A percentile compares a stretch with the other conserved stretches of the same genome.
phyloP scores from a whole-genome alignment of 441 rosid genomes.

The Aquilaria agallochum region DNA sequence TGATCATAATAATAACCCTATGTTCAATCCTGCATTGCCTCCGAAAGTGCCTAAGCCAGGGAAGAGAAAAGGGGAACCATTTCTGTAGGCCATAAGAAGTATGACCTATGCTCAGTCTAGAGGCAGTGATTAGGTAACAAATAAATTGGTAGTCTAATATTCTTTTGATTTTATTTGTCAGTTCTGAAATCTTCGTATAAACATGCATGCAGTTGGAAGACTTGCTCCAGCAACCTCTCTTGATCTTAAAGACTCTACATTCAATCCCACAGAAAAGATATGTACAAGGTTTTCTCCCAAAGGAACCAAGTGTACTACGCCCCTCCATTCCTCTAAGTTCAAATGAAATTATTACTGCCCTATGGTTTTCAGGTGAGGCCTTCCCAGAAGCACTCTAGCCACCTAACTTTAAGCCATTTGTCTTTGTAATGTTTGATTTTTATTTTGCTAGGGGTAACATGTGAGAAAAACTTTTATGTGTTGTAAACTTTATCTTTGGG shows the following conservation, averaged over 20 bases:
- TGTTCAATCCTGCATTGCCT: slow-evolving; percentile 25
- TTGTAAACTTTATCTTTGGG: slow-evolving; percentile 23
- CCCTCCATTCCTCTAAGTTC: slow-evolving; percentile 64
- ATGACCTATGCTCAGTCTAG: slow-evolving; percentile 46
- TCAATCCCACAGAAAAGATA: slow-evolving; percentile 69
- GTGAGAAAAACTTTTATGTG: background rate
- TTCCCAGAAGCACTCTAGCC: no score
- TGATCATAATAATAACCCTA: slow-evolving; percentile 20
- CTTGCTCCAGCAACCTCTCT: slow-evolving; percentile 54
- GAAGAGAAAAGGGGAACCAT: slow-evolving; percentile 38
- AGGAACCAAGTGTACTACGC: slow-evolving; percentile 70
- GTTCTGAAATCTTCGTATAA: slow-evolving; percentile 1
- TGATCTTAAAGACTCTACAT: slow-evolving; percentile 62
- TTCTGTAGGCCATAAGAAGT: slow-evolving; percentile 38
- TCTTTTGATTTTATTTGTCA: background rate
- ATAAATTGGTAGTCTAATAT: background rate
- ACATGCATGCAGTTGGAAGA: slow-evolving; percentile 65
- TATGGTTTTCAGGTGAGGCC: slow-evolving; percentile 57
- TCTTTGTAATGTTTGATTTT: background rate
- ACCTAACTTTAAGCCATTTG: background rate
- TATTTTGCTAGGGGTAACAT: no score
- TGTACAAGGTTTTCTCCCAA: slow-evolving; percentile 75
- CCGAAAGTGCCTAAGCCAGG: slow-evolving; percentile 35
- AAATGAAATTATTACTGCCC: slow-evolving; percentile 83
- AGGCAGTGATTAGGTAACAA: slow-evolving; percentile 31